A percentile compares a stretch with the other conserved stretches of the same genome.
These are phyloP conservation scores for Neofusicoccum cordaticola DNA, from an alignment of 2,329 filamentous ascomycete species.

Conservation along the genomic window DNA sequence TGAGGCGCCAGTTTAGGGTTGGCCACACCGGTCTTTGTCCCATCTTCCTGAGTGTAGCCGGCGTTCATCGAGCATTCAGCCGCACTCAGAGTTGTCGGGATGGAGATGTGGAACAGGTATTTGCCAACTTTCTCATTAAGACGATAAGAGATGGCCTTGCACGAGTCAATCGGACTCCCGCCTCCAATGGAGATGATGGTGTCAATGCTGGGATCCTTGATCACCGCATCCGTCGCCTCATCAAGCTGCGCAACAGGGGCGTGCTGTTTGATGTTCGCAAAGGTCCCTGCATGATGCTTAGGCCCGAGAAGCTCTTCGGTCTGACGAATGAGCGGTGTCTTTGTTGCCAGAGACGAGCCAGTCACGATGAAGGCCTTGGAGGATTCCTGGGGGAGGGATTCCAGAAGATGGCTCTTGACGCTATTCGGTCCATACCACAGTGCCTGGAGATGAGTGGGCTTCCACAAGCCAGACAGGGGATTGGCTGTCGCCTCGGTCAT, in stretches of 20 bases:
- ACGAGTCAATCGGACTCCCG: conserved; percentile 52
- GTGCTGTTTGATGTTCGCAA: conserved; percentile 55
- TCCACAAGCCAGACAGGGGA: conserved; percentile 51
- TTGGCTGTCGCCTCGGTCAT: conserved; percentile 44
- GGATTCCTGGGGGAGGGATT: conserved; percentile 40
- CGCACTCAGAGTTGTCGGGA: conserved; percentile 45
- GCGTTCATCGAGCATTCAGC: conserved; percentile 55
- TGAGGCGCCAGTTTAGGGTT: conserved; percentile 44
- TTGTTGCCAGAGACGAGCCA: conserved; percentile 52
- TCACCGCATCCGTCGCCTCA: conserved; percentile 49
- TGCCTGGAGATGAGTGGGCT: conserved; percentile 48
- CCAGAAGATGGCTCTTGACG: conserved; percentile 47
- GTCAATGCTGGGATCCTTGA: conserved; percentile 47
- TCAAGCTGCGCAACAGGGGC: conserved; percentile 55
- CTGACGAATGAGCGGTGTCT: conserved; percentile 52
- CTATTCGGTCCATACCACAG: conserved; percentile 51
- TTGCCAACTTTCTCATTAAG: conserved; percentile 34
- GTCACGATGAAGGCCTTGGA: conserved; percentile 60
- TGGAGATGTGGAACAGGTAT: conserved; percentile 37
- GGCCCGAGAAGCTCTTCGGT: conserved; percentile 49
- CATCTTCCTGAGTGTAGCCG: conserved; percentile 50
- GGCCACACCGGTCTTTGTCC: conserved; percentile 50
- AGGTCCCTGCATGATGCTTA: conserved; percentile 52
- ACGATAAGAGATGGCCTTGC: conserved; percentile 38
- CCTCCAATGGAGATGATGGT: conserved; percentile 57